phyloP scores from a whole-genome alignment of 805 yeast genomes.

The Lipomyces chichibuensis region DNA sequence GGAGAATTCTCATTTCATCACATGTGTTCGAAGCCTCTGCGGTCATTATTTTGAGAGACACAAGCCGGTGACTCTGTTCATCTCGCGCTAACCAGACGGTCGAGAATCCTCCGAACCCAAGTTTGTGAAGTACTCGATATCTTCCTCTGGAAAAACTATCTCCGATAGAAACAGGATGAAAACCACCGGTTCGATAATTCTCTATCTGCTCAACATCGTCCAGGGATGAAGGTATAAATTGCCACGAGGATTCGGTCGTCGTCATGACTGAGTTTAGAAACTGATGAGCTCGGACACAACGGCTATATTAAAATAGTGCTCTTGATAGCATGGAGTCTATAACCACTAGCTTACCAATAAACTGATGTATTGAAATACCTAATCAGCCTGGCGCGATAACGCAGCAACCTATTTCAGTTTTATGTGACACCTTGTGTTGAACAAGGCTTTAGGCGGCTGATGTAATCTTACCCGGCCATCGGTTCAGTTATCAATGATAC shows the following conservation, averaged over 20 bases:
- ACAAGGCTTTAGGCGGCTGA: not conserved
- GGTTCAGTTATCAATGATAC: not conserved
- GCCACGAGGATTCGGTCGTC: not conserved
- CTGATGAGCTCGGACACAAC: not conserved
- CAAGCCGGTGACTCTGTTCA: not conserved
- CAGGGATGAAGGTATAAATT: not conserved
- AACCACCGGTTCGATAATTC: not conserved
- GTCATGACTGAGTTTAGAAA: not conserved
- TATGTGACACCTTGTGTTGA: not conserved
- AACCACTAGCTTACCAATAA: not conserved
- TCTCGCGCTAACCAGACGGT: slow-evolving; percentile 4
- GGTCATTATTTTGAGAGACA: not conserved
- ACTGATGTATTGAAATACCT: not conserved
- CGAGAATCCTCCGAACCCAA: slow-evolving; percentile 3
- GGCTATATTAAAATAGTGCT: no score
- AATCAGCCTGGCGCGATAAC: slow-evolving; percentile 4
- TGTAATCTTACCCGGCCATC: slow-evolving; percentile 1
- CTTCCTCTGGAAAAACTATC: slow-evolving; percentile 1
- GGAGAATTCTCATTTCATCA: not conserved
- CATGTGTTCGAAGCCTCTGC: not conserved
- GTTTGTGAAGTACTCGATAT: slow-evolving; percentile 3
- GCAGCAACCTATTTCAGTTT: not conserved
- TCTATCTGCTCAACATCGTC: not conserved
- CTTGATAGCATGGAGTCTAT: slow-evolving; percentile 3
- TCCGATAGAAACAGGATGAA: slow-evolving; percentile 5